These are phyloP conservation scores for Aspergillus ustus DNA, from an alignment of 2,329 filamentous ascomycete species.

Conservation along the genomic window DNA sequence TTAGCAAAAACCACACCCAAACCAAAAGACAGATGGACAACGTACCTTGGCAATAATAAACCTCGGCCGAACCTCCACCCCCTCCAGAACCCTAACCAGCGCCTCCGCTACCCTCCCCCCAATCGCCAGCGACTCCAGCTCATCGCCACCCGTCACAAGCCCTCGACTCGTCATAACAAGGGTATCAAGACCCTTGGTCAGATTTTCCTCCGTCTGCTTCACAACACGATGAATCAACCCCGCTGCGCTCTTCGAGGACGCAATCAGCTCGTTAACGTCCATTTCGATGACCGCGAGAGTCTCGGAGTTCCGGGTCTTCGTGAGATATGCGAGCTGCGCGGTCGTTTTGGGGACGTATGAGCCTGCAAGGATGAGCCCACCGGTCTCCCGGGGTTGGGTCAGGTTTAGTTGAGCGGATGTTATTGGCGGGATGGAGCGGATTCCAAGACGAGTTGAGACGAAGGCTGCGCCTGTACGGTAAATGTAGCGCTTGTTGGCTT, in stretches of 20 bases:
- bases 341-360: conserved; percentile 66
- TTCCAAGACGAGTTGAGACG: conserved; percentile 57
- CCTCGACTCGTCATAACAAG: conserved; percentile 64
- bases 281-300: conserved; percentile 52
- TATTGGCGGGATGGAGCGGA: conserved; percentile 57
- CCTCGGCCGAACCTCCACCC: conserved; percentile 54
- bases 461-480: conserved; percentile 55
- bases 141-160: conserved; percentile 56
- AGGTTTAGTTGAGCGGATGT: conserved; percentile 51
- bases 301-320: conserved; percentile 42
- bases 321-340: conserved; percentile 54
- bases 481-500: conserved; percentile 46
- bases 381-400: conserved; percentile 38
- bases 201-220: conserved; percentile 43
- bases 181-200: conserved; percentile 52
- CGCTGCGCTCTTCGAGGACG: conserved; percentile 35
- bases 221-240: conserved; percentile 33
- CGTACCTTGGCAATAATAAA: conserved; percentile 61
- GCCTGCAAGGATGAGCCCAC: conserved; percentile 60
- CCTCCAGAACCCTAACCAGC: conserved; percentile 56
- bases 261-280: conserved; percentile 54
- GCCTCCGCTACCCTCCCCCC: conserved; percentile 57
- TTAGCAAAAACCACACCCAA: neutral
- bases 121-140: conserved; percentile 58
- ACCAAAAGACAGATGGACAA: neutral